phyloP scores from a whole-genome alignment of 1,284 basidiomycete genomes.

The Malassezia nana region DNA sequence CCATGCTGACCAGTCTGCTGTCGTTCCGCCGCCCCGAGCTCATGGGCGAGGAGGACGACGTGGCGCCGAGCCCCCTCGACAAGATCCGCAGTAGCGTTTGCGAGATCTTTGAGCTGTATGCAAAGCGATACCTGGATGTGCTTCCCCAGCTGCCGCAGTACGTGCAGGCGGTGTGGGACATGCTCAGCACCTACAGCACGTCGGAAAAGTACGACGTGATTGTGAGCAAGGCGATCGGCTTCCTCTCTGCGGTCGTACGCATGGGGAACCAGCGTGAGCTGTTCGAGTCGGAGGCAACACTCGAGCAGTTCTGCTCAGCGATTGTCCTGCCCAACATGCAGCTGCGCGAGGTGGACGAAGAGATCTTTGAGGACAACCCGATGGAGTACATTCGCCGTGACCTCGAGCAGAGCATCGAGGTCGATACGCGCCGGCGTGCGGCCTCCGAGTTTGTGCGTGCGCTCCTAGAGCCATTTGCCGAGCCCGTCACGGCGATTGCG shows the following conservation, averaged over 20 bases:
- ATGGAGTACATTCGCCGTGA: constrained; percentile 88
- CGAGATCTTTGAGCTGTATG: constrained; percentile 84
- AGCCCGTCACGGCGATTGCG: constrained; percentile 73
- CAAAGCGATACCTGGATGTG: constrained; percentile 81
- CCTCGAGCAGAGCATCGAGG: constrained; percentile 57
- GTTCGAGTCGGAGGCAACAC: constrained; percentile 59
- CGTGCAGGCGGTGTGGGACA: constrained; percentile 82
- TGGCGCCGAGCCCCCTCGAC: constrained; percentile 68
- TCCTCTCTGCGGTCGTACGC: constrained; percentile 77
- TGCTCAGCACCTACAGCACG: constrained; percentile 66
- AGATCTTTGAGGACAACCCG: constrained; percentile 94
- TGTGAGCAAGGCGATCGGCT: constrained; percentile 82
- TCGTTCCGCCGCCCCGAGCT: constrained; percentile 36
- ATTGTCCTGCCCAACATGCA: constrained; percentile 88
- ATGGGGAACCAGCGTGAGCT: constrained; percentile 56
- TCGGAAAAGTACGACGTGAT: constrained; percentile 70
- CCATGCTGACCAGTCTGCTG: constrained; percentile 33
- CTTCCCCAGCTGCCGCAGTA: constrained; percentile 70
- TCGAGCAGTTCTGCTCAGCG: constrained; percentile 72
- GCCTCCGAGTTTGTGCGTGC: constrained; percentile 86
- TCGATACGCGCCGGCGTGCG: constrained; percentile 73
- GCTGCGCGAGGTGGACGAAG: constrained; percentile 78
- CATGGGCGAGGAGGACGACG: constrained; percentile 59
- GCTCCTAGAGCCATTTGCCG: constrained; percentile 68
- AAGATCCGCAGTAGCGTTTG: constrained; percentile 81